Evolutionary conservation across 495 filamentous ascomycete genomes (phyloP), one percentile per base, ranked within the genome.

Genomic region (Entonaema liquescens): DNA sequence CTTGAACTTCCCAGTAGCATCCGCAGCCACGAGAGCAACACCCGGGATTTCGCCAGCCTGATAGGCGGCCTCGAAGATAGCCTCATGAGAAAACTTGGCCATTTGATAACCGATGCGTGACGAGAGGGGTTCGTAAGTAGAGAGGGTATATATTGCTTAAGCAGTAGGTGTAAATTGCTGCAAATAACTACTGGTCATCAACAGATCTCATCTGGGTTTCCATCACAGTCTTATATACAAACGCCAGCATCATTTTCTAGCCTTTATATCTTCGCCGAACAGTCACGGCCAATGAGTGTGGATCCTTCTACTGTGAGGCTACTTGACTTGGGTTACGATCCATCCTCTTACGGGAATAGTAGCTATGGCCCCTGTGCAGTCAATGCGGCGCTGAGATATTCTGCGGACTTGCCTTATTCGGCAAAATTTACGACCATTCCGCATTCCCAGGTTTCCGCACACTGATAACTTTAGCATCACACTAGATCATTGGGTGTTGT

Each of bases 1-100:
- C 59, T 67, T 69, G 59, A 78, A 69, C 8, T 74, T 75, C 58
- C 77, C 77, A 65, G 54, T 56, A n/a, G 44, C 40, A 36, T 65
- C 61, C 2, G 61, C 55, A 3, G 61, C 67, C n/a, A 61, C 57
- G 3, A 76, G 53, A 0, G 71, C 56, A 3, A 59, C 71, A 2
- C 74, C 74, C 3, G 76, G 68, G 40, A 78, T 70, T 9, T 69
- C 59, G 33, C 56, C 62, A 15, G 68, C 66, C 26, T 63, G 42
- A 53, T 59, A 68, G 28, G 73, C 73, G n/a, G 58, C 64, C 56
- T 72, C 38, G 44, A 76, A 66, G 31, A 49, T 19, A 42, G 67
- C n/a, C 36, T 65, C 61, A 21, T 65, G 61, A 7, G 67, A 57
- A 28, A 65, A 65, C 21, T 55, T 56, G 13, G 67, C 42, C 67